Evolutionary conservation across 1,139 yeast genomes (phyloP).

Genomic region (Debaryomyces coudertii): DNA sequence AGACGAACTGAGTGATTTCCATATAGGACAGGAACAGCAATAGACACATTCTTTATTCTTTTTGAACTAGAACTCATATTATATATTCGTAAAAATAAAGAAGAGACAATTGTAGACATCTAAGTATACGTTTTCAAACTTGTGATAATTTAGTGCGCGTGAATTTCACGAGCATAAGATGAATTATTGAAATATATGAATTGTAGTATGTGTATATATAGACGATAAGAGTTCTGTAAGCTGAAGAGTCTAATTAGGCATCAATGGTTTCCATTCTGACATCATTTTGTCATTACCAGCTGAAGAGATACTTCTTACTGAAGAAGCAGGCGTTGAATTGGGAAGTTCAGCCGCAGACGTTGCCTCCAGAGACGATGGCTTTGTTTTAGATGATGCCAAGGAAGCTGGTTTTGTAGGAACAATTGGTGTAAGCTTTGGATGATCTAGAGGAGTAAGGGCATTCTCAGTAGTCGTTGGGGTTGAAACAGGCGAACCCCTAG

Average conservation of each 20-base stretch:
- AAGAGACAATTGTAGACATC: neutral
- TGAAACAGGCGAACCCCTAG: constrained; percentile 11
- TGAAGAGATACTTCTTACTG: constrained; percentile 11
- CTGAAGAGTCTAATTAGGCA: constrained; percentile 43
- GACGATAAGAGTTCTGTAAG: constrained; percentile 4
- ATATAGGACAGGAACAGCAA: constrained; percentile 82
- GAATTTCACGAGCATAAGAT: neutral
- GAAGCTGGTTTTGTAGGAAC: constrained; percentile 42
- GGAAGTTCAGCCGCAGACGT: neutral
- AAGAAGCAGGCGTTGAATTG: constrained; percentile 6
- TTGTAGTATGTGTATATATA: constrained; percentile 1
- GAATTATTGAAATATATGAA: neutral
- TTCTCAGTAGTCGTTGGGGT: constrained; percentile 9
- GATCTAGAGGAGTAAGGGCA: constrained; percentile 4
- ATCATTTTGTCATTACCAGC: constrained; percentile 29
- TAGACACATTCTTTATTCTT: constrained; percentile 67
- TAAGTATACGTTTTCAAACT: neutral
- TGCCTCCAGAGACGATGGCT: constrained; percentile 7
- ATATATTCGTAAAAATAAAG: neutral
- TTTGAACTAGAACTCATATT: constrained; percentile 27
- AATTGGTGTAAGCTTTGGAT: constrained; percentile 29
- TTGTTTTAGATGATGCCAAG: constrained; percentile 26
- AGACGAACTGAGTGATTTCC: constrained; percentile 86
- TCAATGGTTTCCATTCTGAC: constrained; percentile 61
- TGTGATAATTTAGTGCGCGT: neutral